Conservation (phyloP, 2,329 filamentous ascomycete species). For the Thielaviopsis euricoi region DNA sequence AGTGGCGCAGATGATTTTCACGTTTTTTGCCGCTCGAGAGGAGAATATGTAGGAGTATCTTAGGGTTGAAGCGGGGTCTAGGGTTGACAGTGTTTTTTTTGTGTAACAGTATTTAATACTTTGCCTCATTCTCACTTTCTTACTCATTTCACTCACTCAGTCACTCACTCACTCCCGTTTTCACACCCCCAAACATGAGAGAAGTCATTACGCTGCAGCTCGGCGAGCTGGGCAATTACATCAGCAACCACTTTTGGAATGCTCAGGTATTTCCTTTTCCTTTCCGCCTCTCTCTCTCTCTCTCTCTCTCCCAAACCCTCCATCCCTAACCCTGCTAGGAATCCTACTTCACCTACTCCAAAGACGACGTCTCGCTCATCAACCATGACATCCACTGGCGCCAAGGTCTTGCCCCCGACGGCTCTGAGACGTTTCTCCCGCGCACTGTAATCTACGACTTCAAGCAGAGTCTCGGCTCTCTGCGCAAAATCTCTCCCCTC, state of each 20-base stretch:
- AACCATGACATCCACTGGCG: conserved; percentile 65
- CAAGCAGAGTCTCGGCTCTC: conserved; percentile 79
- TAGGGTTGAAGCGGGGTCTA: not conserved
- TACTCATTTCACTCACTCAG: not conserved
- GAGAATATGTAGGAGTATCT: too few species aligned
- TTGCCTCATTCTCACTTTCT: not conserved
- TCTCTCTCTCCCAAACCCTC: not conserved
- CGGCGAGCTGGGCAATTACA: conserved; percentile 81
- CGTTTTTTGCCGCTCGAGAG: too few species aligned
- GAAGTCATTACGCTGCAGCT: conserved; percentile 91
- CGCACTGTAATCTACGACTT: conserved; percentile 87
- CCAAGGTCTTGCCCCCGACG: conserved; percentile 64
- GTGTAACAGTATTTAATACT: not conserved
- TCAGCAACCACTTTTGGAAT: conserved; percentile 97
- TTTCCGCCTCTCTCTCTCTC: not conserved
- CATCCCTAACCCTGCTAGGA: conserved; percentile 39
- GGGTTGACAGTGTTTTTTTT: not conserved
- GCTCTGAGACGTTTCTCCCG: conserved; percentile 80
- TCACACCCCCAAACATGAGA: conserved; percentile 1
- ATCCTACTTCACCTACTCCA: conserved; percentile 85
- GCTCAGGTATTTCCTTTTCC: conserved; percentile 44
- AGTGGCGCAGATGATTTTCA: not conserved
- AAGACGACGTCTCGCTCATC: conserved; percentile 21
- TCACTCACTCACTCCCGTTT: not conserved
- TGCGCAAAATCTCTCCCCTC: conserved; percentile 74